These are phyloP conservation scores for Aspergillus glaucus DNA, from an alignment of 2,329 filamentous ascomycete genomes.

Conservation along the genomic window DNA sequence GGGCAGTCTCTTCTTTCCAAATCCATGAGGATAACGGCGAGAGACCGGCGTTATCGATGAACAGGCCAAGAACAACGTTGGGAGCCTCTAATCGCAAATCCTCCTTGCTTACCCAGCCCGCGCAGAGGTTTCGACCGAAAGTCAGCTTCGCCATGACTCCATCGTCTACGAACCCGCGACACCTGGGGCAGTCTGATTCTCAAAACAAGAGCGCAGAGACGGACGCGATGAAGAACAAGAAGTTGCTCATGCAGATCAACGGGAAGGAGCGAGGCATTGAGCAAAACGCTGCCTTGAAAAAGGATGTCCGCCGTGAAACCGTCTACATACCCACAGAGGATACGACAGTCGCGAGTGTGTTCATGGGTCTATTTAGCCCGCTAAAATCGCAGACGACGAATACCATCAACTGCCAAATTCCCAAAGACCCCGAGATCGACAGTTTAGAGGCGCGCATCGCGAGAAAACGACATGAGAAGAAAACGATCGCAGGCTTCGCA, in stretches of 20 bases:
- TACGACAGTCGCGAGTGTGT: constrained; percentile 36
- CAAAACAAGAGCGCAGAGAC: constrained; percentile 6
- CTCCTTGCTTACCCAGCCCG: constrained; percentile 35
- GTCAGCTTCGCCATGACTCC: constrained; percentile 21
- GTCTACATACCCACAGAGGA: constrained; percentile 40
- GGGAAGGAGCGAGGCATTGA: constrained; percentile 2
- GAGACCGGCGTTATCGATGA: constrained; percentile 5
- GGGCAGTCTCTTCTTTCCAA: constrained; percentile 23
- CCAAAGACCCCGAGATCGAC: constrained; percentile 21
- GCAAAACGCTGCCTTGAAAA: constrained; percentile 19
- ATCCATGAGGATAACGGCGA: constrained; percentile 35
- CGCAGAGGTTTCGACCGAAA: constrained; percentile 34
- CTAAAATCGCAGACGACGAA: constrained; percentile 22
- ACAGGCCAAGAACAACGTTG: constrained; percentile 12
- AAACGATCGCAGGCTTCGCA: constrained; percentile 13
- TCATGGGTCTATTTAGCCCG: constrained; percentile 40
- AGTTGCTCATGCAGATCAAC: constrained; percentile 11
- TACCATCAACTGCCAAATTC: constrained; percentile 1
- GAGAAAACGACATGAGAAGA: constrained; percentile 25
- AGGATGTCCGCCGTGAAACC: constrained; percentile 29
- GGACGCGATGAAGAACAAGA: constrained; percentile 10
- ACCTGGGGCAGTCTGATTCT: constrained; percentile 4
- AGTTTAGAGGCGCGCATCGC: constrained; percentile 30
- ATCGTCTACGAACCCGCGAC: constrained; percentile 9
- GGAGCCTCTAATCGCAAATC: constrained; percentile 17